Base-by-base conservation (phyloP, 768 basidiomycete species). In the Exidia glandulosa region DNA sequence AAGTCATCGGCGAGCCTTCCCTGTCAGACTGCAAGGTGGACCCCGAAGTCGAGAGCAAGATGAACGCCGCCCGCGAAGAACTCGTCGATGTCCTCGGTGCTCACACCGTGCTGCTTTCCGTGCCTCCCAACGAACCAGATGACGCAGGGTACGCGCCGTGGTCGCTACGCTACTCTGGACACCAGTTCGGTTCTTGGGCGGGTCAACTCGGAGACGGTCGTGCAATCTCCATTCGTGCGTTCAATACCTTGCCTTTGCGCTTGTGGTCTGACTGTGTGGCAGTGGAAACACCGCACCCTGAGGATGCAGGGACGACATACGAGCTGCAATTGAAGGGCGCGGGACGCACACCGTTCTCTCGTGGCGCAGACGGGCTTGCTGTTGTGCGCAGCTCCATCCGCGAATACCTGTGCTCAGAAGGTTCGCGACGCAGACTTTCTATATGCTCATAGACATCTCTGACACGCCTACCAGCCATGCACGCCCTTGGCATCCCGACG, bases 171-270 rank as follows among this genome's bases (percentile, higher is more conserved):
- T 98, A 97, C 69, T 91, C 88, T 63, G 94, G 94, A 0, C 90
- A 92, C 67, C 90, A 93, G 65, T 94, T 93, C 66, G 91, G 92
- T 0, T 73, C 68, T 2, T 97, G 88, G 85, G 94, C 96, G 1
- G 93, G 94, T 29, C 96, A 97, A 69, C 78, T 99, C 3, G 96
- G 96, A 13, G 95, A 98, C 66, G 96, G 96, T 0, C 80, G 96
- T 19, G 95, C 96, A 1, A 90, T 92, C n/a, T 90, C 89, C 9
- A 82, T 99, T 57, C 73, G 84, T 83, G 65, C 63, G 81, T 73
- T 55, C 4, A 56, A 48, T n/a, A n/a, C 29, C 30, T 45, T 60
- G 29, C 7, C 29, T 61, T 47, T 45, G 16, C 16, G 4, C 41
- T n/a, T 4, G 33, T 63, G 32, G 33, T 10, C 29, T 34, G 55